Evolutionary conservation across 768 basidiomycete species (phyloP), one percentile per base, ranked within the genome.

Genomic region (Termitomyces sp.): DNA sequence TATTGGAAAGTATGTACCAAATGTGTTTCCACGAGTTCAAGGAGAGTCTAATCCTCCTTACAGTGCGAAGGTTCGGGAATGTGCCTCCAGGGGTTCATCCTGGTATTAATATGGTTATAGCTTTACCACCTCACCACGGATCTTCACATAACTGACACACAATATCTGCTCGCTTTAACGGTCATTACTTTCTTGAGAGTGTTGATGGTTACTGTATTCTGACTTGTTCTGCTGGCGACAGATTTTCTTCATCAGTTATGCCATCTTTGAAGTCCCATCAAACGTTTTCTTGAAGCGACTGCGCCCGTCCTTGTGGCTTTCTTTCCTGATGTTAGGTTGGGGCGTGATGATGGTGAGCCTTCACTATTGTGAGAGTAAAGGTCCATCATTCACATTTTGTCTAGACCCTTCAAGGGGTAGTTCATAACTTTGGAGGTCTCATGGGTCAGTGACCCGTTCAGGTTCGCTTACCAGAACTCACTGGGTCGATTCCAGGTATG

Each of bases 291-390:
- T 90, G 51, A 89, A 89, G 67, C 82, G 87, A 34, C 76, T 90
- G 33, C 79, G 88, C 0, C 91, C 90, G 0, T 90, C 89, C 3
- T 69, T 93, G 36, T 92, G 90, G 89, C 73, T 93, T 5, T 88
- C 88, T 5, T 58, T 78, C 27, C 75, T 91, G 53, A 91, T 93
- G 89, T 61, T 89, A 2, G 63, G 82, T 18, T 90, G 89, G 88
- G 89, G 88, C 2, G 62, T 90, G 32, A 84, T 85, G 76, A 90
- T 90, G 89, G 88, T 88, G 54, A 51, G 74, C 55, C 32, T 39
- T 43, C 27, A 33, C 32, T 20, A 12, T 26, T 55, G 12, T 14
- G 30, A 37, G 2, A 44, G 30, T 27, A 36, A 51, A 36, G 26
- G 40, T 36, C 53, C 22, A 30, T 53, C 30, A 69, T 62, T 68